Evolutionary conservation across 352 stramenopile genomes (phyloP).

Genomic region (Hyaloperonospora arabidopsidis): DNA sequence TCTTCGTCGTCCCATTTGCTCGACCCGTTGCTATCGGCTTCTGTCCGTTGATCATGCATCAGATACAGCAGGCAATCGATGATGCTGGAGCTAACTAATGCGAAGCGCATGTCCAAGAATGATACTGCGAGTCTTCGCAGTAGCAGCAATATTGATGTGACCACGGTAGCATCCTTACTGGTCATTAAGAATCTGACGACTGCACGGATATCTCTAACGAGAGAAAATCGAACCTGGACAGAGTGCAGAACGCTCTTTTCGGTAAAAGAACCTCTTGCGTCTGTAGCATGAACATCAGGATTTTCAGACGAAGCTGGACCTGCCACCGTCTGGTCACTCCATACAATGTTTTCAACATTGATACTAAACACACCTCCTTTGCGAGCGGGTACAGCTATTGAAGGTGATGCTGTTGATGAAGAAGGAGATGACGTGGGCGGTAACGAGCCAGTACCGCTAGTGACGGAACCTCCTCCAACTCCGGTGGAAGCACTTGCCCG

Average conservation of each 20-base stretch:
- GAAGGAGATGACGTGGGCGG: slow-evolving; percentile 14
- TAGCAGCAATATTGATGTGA: slow-evolving; percentile 43
- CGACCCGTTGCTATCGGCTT: slow-evolving; percentile 4
- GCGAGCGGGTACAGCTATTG: slow-evolving; percentile 20
- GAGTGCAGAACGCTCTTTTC: slow-evolving; percentile 32
- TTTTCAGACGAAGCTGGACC: slow-evolving; percentile 8
- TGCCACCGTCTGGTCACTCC: slow-evolving; percentile 50
- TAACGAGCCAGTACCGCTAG: slow-evolving; percentile 11
- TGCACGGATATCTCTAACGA: slow-evolving; percentile 58
- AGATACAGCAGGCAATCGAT: slow-evolving; percentile 63
- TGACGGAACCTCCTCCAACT: slow-evolving; percentile 7
- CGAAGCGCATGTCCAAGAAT: slow-evolving; percentile 69
- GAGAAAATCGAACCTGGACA: slow-evolving; percentile 63
- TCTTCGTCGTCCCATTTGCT: slow-evolving; percentile 3
- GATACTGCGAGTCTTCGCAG: slow-evolving; percentile 53
- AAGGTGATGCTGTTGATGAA: slow-evolving; percentile 17
- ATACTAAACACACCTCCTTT: slow-evolving; percentile 69
- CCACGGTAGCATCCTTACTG: slow-evolving; percentile 46
- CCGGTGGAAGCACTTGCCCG: slow-evolving; percentile 21
- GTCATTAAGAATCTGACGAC: slow-evolving; percentile 57
- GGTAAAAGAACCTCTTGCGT: slow-evolving; percentile 16
- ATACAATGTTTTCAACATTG: slow-evolving; percentile 74
- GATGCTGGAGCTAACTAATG: slow-evolving; percentile 66
- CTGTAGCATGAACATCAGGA: slow-evolving; percentile 12
- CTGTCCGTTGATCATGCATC: slow-evolving; percentile 29